These are phyloP conservation scores for Asclepias syriaca DNA, from an alignment of 257 asterid genomes.

Conservation along the genomic window DNA sequence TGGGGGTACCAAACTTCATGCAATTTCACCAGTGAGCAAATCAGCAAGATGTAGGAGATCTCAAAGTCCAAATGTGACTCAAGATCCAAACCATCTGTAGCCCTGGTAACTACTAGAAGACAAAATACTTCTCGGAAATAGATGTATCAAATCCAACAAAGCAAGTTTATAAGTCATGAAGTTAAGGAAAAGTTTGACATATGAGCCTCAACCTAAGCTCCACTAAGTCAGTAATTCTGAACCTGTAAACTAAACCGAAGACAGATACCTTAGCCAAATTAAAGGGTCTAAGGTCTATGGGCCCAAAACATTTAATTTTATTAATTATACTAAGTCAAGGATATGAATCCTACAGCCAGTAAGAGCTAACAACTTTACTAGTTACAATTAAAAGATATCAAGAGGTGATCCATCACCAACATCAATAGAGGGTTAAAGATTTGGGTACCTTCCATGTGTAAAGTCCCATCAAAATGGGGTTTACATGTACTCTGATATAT, in stretches of 20 bases:
- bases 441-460: not conserved
- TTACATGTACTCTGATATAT: not conserved
- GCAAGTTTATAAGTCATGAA: not conserved
- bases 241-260: not conserved
- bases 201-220: not conserved
- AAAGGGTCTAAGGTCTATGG: not conserved
- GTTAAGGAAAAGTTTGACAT: not conserved
- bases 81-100: not conserved
- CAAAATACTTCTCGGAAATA: not conserved
- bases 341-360: not conserved
- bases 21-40: too few relatives aligned
- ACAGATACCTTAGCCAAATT: not conserved
- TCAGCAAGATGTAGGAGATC: not conserved
- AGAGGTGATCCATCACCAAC: not conserved
- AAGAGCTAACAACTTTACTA: not conserved
- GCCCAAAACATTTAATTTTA: not conserved
- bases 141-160: not conserved
- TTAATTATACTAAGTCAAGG: not conserved
- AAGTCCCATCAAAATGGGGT: not conserved
- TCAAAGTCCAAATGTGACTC: not conserved
- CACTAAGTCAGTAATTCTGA: not conserved
- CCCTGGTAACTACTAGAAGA: not conserved
- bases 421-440: not conserved
- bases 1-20: too few relatives aligned
- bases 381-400: not conserved